Evolutionary conservation across 495 filamentous ascomycete genomes (phyloP), one percentile per base, ranked within the genome.

Genomic region (Annulohypoxylon nitens): DNA sequence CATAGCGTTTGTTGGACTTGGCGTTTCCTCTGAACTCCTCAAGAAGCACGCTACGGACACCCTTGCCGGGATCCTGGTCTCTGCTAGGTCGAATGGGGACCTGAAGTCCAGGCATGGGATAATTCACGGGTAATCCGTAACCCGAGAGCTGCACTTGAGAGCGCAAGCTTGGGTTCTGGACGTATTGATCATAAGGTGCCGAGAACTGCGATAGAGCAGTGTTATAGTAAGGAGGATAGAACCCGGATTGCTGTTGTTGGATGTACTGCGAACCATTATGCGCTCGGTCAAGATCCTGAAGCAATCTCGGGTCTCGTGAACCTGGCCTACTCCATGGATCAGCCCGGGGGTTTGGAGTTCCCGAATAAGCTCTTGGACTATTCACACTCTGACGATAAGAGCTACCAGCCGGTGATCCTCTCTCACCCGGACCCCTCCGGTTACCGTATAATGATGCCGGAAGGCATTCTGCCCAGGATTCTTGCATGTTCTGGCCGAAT

Each of bases 1-100:
- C 94, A 70, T 90, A 97, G 25, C 89, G 90, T 77, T 91, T 95
- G 79, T 86, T 93, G 0, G 90, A 89, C 76, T 94, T 97, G 58
- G 85, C 86, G 73, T 90, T 92, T 4, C 87, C 84, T 10, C 91
- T 88, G 80, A 97, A 97, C 20, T 97, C 93, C 57, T 94, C 90
- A 2, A 98, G 83, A 2, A 95, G 82, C 23, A 84, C 77, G 78
- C 94, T 97, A 58, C 93, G 86, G 3, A 92, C 80, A 64, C 87
- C 88, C 25, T 90, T 88, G 0, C 86, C 83, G 3, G 87, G 81
- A 68, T 94, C 91, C 36, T 90, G 86, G 36, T 93, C 92, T 67
- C 89, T 88, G 33, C 87, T 82, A 12, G 83, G 83, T 64, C 85
- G 64, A 82, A 82, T 55, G 68, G 86, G 65, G 85, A 86, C 34